Percentiles rank a stretch among this genome's conserved stretches.
Evolutionary conservation across 2,329 filamentous ascomycete species (phyloP).

Genomic region (Davidsoniella neocaledoniae): DNA sequence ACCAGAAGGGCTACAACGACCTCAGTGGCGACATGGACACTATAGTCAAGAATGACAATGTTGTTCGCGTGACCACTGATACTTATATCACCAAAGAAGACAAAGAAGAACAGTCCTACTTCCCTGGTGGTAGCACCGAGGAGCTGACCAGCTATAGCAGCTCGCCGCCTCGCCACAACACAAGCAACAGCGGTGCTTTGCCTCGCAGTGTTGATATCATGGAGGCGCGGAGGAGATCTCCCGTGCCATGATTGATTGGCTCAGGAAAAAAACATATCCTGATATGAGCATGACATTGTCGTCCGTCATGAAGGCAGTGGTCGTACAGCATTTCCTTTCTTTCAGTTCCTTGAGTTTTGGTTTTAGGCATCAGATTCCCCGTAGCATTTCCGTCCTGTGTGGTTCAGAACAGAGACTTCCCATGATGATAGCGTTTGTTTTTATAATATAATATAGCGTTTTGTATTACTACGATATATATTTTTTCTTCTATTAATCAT

Average conservation of each 20-base stretch:
- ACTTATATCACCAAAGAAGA: constrained; percentile 6
- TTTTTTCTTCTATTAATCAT: no score
- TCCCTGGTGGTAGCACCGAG: constrained; percentile 4
- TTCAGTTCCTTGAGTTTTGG: no score
- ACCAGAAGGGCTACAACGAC: not conserved
- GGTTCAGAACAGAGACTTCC: no score
- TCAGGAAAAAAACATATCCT: not conserved
- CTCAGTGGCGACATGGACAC: not conserved
- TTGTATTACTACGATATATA: no score
- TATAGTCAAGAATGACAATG: constrained; percentile 3
- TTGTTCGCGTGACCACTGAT: constrained; percentile 8
- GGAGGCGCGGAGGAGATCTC: not conserved
- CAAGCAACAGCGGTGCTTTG: not conserved
- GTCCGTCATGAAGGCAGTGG: no score
- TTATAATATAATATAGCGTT: no score
- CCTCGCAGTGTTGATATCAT: not conserved
- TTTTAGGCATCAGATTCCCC: no score
- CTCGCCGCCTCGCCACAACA: not conserved
- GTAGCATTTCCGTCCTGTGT: no score
- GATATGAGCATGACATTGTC: not conserved
- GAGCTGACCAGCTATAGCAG: not conserved
- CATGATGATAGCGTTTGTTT: no score
- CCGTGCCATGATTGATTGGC: not conserved
- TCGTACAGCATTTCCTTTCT: no score
- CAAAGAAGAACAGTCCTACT: constrained; percentile 3